These are phyloP conservation scores for Periconia macrospinosa DNA, from an alignment of 2,329 filamentous ascomycete genomes.

Conservation along the genomic window DNA sequence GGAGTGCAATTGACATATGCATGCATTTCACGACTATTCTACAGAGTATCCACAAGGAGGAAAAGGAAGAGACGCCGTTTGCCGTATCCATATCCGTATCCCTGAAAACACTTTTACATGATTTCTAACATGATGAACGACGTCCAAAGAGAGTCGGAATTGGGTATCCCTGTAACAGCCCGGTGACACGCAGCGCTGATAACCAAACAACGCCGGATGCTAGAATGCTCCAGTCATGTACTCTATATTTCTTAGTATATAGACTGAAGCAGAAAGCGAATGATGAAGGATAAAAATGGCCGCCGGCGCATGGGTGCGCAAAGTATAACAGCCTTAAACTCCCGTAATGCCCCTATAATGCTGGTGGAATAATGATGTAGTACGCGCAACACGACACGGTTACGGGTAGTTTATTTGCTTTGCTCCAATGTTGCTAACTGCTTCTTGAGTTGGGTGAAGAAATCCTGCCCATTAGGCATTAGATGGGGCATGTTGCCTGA, in stretches of 20 bases:
- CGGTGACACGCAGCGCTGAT: conserved; percentile 4
- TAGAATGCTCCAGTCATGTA: conserved; percentile 20
- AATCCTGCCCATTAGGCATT: conserved; percentile 50
- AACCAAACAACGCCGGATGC: conserved; percentile 32
- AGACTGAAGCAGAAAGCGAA: conserved; percentile 15
- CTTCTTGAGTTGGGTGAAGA: conserved; percentile 51
- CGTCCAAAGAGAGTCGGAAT: conserved; percentile 13
- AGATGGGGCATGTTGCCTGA: conserved; percentile 41
- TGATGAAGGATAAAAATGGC: conserved; percentile 4
- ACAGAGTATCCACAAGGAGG: neutral
- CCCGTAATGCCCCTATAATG: conserved; percentile 38
- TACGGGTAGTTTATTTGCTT: conserved; percentile 38
- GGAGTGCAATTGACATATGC: neutral
- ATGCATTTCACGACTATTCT: conserved; percentile 5
- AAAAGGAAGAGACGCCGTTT: neutral
- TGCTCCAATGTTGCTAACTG: conserved; percentile 46
- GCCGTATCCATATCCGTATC: neutral
- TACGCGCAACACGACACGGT: conserved; percentile 16
- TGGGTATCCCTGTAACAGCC: conserved; percentile 30
- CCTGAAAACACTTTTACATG: neutral
- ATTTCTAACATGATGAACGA: conserved; percentile 10
- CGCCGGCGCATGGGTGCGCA: conserved; percentile 8
- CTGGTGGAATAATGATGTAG: conserved; percentile 31
- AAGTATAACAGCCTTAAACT: conserved; percentile 28
- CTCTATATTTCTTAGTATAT: conserved; percentile 12